Base-by-base conservation (phyloP, 2,329 filamentous ascomycete genomes). In the Fusarium nematophilum region DNA sequence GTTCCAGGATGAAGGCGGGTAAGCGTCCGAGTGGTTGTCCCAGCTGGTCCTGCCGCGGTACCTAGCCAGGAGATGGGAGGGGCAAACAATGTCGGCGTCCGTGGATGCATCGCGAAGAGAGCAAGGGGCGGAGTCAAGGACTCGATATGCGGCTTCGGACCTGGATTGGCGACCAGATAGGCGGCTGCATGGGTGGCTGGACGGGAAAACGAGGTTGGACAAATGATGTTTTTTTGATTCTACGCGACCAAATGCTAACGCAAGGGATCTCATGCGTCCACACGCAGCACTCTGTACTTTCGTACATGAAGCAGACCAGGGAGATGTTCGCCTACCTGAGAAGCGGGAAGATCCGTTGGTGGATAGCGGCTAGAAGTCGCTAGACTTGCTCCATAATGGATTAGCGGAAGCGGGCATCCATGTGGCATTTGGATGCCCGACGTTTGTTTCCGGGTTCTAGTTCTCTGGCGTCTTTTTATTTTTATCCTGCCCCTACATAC, bases 1-100 rank as follows among this genome's bases (percentile, higher is more conserved):
- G 26, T 14, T 21, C 25, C 31, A 47, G 37, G 31, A 43, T 42
- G 38, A 43, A 54, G 18, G 29, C 43, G 34, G 53, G 53, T 45
- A 60, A 49, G 53, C 53, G 59, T 58, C 57, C 58, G 62, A 62
- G 45, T 62, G 62, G 57, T 33, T 38, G 43, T 30, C 36, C 48
- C 49, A 31, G 18, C 33, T 59, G 21, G 15, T 26, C 23, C 29
- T 34, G 14, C 36, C 45, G 44, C 34, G 43, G 34, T 46, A 23
- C 21, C 17, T 33, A 15, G 14, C n/a, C n/a, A n/a, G n/a, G 27
- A 26, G 26, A 43, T 43, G 47, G 14, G 38, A 23, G 27, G 48
- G n/a, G n/a, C 26, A 29, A 42, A 30, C 29, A 33, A 59, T 30
- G 44, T 21, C 44, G 33, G 9, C 39, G 26, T 27, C 33, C 25